These are phyloP conservation scores for Amanita muscaria DNA, from an alignment of 768 basidiomycete species.

Conservation along the genomic window DNA sequence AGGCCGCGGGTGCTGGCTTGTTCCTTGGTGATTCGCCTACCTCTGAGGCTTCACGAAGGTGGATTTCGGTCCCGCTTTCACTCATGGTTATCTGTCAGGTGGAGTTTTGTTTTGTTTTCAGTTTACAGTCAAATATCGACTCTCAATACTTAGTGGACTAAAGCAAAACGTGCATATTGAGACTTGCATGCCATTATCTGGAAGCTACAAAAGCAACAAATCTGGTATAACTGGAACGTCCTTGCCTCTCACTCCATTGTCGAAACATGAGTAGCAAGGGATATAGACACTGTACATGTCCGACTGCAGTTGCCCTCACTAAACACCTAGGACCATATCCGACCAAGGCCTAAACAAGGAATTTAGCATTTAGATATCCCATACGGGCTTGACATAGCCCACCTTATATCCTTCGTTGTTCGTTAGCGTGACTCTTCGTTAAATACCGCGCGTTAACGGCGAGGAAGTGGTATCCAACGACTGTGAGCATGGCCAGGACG, in stretches of 20 bases:
- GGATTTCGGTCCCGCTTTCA: constrained; percentile 12
- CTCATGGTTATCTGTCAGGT: not conserved
- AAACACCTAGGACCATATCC: no score
- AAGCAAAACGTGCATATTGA: not conserved
- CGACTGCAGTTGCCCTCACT: no score
- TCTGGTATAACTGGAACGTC: no score
- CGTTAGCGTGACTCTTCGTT: constrained; percentile 12
- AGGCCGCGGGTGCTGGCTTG: constrained; percentile 42
- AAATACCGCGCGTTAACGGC: constrained; percentile 64
- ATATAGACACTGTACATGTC: no score
- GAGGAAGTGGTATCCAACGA: constrained; percentile 85
- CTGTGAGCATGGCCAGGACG: constrained; percentile 75
- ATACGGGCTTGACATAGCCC: no score
- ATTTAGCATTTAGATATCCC: no score
- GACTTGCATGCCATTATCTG: no score
- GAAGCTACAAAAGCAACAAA: not conserved
- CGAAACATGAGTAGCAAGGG: no score
- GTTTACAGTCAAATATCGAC: constrained; percentile 1
- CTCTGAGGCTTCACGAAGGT: constrained; percentile 23
- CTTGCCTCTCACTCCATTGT: no score
- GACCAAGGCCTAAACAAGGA: no score
- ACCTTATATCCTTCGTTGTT: no score
- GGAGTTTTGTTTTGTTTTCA: not conserved
- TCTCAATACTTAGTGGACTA: no score
- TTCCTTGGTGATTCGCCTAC: constrained; percentile 21